These are phyloP conservation scores for Trametes coccinea DNA, from an alignment of 768 basidiomycete species.

Conservation along the genomic window DNA sequence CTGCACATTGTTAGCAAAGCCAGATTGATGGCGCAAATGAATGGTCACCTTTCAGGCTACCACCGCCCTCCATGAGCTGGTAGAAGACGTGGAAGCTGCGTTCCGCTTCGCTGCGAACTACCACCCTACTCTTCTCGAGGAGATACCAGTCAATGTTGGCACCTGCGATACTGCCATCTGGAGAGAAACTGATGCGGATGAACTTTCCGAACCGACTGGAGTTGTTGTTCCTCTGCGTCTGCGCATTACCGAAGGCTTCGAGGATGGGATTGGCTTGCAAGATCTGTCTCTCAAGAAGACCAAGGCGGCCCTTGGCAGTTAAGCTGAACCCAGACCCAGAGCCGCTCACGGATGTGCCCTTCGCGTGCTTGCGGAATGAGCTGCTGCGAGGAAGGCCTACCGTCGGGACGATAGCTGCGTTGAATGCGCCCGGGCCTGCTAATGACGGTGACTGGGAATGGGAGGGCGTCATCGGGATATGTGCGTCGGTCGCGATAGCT, in stretches of 20 bases:
- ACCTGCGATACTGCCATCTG: conserved; percentile 92
- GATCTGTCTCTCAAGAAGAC: conserved; percentile 92
- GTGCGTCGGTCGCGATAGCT: conserved; percentile 86
- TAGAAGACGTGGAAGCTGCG: conserved; percentile 98
- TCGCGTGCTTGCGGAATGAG: conserved; percentile 56
- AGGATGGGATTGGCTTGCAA: conserved; percentile 96
- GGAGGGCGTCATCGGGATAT: conserved; percentile 51
- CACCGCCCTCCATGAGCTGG: conserved; percentile 81
- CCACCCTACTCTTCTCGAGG: conserved; percentile 95
- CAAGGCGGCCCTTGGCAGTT: conserved; percentile 73
- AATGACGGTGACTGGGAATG: conserved; percentile 71
- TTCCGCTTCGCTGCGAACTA: conserved; percentile 84
- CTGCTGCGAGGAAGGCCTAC: conserved; percentile 69
- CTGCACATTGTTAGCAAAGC: conserved; percentile 39
- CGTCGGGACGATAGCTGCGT: conserved; percentile 52
- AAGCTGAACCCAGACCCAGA: conserved; percentile 45
- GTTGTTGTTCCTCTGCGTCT: conserved; percentile 97
- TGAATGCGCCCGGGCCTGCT: conserved; percentile 48
- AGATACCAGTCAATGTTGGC: conserved; percentile 99
- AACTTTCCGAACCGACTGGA: conserved; percentile 99
- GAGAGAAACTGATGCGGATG: conserved; percentile 91
- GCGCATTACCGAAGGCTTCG: conserved; percentile 98
- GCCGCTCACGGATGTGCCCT: conserved; percentile 40
- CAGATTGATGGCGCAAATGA: not conserved
- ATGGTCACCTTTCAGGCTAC: conserved; percentile 63